phyloP scores from a whole-genome alignment of 179 eudicot genomes.

The Corrigiola litoralis region DNA sequence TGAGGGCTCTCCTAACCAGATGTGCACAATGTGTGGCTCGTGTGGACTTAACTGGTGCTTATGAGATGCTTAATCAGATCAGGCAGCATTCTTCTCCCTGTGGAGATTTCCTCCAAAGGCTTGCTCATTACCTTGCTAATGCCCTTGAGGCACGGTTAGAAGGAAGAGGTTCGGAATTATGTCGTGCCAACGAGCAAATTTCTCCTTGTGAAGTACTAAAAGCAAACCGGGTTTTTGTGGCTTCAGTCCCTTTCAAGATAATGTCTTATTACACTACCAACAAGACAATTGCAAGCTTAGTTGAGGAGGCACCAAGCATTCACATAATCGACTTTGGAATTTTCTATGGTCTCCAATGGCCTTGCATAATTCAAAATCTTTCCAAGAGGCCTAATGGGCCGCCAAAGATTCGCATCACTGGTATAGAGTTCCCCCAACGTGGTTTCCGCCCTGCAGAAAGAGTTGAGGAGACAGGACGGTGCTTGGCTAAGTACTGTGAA shows the following conservation, averaged over 20 bases:
- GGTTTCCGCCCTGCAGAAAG: constrained; percentile 63
- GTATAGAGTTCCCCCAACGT: constrained; percentile 59
- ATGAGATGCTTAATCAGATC: constrained; percentile 29
- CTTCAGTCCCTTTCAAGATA: constrained; percentile 56
- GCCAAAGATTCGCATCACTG: constrained; percentile 59
- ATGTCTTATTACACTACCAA: constrained; percentile 53
- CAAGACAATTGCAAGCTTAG: constrained; percentile 39
- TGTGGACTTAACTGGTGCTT: constrained; percentile 28
- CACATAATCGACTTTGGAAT: constrained; percentile 77
- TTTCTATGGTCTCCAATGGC: constrained; percentile 68
- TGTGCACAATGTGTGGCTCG: constrained; percentile 39
- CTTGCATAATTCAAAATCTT: constrained; percentile 48
- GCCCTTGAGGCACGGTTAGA: constrained; percentile 40
- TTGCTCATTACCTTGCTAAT: constrained; percentile 40
- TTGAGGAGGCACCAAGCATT: constrained; percentile 35
- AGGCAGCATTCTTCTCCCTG: constrained; percentile 32
- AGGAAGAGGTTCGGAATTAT: constrained; percentile 32
- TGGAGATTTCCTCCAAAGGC: constrained; percentile 37
- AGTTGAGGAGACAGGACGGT: constrained; percentile 56
- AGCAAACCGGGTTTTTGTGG: constrained; percentile 45
- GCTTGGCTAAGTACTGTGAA: constrained; percentile 52
- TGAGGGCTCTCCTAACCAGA: constrained; percentile 25
- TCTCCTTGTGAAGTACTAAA: constrained; percentile 40
- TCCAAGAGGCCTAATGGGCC: constrained; percentile 56
- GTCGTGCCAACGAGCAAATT: constrained; percentile 23